Conservation (phyloP, 331 rosid species). For the Malus hybrid region DNA sequence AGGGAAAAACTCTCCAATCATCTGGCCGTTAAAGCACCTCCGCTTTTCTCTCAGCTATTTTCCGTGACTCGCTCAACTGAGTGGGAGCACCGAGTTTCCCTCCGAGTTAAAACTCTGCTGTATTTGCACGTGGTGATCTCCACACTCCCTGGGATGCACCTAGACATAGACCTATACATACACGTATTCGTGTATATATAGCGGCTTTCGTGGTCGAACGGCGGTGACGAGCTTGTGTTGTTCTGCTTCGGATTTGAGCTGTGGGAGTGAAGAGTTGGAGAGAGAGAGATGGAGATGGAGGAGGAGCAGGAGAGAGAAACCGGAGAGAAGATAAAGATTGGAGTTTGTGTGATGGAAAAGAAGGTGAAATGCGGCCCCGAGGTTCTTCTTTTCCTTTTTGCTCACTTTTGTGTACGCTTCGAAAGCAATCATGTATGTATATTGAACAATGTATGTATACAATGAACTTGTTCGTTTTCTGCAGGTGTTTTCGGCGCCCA, state of each 20-base stretch:
- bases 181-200: background rate
- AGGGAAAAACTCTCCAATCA: background rate
- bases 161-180: background rate
- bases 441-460: constrained; percentile 11
- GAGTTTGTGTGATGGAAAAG: constrained; percentile 99
- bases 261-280: background rate
- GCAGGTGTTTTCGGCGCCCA: constrained; percentile 75
- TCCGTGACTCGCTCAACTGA: background rate
- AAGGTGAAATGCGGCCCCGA: constrained; percentile 95
- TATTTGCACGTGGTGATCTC: background rate
- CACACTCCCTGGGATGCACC: background rate
- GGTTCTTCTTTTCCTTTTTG: constrained; percentile 33
- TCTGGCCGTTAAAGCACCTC: background rate
- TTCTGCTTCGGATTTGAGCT: background rate
- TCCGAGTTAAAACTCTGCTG: background rate
- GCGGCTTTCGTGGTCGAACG: background rate
- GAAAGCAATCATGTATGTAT: background rate
- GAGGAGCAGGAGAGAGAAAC: constrained; percentile 4
- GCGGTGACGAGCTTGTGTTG: constrained; percentile 6
- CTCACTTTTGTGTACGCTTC: background rate
- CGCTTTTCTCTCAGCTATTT: background rate
- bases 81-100: constrained; percentile 16
- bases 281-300: background rate
- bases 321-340: constrained; percentile 52
- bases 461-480: background rate